phyloP scores from a whole-genome alignment of 2,329 filamentous ascomycete genomes.

The Fusarium udum region DNA sequence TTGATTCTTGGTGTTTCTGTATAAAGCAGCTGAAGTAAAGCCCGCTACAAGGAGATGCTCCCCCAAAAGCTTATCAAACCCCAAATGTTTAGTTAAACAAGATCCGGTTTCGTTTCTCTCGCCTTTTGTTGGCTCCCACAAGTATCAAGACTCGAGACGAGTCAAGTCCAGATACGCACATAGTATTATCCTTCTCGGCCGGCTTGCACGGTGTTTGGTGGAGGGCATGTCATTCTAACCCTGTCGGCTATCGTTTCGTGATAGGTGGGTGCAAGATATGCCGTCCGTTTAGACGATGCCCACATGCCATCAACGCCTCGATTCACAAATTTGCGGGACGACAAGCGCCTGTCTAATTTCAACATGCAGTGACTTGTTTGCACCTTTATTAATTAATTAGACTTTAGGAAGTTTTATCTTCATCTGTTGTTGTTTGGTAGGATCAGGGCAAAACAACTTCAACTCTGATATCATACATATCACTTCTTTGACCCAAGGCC shows the following conservation, averaged over 20 bases:
- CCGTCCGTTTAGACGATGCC: slow-evolving; percentile 35
- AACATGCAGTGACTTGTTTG: slow-evolving; percentile 21
- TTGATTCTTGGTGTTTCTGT: slow-evolving; percentile 1
- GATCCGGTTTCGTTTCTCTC: slow-evolving; percentile 38
- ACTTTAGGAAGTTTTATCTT: slow-evolving; percentile 13
- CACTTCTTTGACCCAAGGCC: not conserved
- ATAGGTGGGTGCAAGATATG: slow-evolving; percentile 46
- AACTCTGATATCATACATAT: not conserved
- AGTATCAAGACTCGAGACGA: not conserved
- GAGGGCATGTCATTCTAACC: slow-evolving; percentile 23
- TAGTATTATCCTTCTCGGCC: not conserved
- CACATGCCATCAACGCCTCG: slow-evolving; percentile 32
- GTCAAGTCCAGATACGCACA: not conserved
- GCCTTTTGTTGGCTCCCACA: slow-evolving; percentile 7
- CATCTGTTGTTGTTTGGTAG: not conserved
- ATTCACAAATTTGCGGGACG: slow-evolving; percentile 31
- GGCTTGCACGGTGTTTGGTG: slow-evolving; percentile 32
- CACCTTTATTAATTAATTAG: slow-evolving; percentile 10
- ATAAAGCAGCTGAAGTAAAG: not conserved
- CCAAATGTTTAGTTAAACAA: slow-evolving; percentile 46
- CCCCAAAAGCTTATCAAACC: slow-evolving; percentile 2
- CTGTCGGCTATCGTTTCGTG: slow-evolving; percentile 33
- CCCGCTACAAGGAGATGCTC: not conserved
- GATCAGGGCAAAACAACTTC: not conserved
- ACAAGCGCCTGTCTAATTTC: slow-evolving; percentile 34